Conservation (phyloP, 78 protist genomes). For the Protostelium mycophagum region DNA sequence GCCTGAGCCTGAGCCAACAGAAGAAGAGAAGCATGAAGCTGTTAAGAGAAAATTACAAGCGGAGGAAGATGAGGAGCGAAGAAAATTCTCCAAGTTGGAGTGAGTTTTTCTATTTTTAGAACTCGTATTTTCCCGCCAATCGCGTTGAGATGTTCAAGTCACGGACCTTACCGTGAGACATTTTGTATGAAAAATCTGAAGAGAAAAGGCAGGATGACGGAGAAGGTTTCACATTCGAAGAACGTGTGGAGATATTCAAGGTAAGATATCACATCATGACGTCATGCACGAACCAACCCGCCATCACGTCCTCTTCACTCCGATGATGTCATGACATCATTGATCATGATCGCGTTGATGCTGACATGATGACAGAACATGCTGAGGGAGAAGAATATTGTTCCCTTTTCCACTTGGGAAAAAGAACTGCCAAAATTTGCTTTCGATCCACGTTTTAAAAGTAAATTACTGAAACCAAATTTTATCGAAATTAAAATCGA, state of each 20-base stretch:
- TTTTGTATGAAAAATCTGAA: too few species aligned
- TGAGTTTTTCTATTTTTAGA: not conserved
- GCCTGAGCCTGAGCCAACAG: not conserved
- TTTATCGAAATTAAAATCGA: too few species aligned
- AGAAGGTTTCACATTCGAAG: not conserved
- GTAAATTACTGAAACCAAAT: too few species aligned
- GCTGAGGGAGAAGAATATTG: not conserved
- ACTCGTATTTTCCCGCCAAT: not conserved
- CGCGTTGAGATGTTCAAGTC: not conserved
- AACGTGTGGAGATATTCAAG: not conserved
- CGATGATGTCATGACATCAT: too few species aligned
- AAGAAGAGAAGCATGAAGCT: not conserved
- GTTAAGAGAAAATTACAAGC: not conserved
- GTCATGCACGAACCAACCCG: not conserved
- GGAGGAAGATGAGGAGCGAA: not conserved
- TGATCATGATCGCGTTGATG: too few species aligned
- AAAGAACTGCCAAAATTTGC: not conserved
- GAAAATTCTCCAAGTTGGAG: not conserved
- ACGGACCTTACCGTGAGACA: too few species aligned
- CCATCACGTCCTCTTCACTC: not conserved
- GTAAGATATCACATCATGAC: too few species aligned
- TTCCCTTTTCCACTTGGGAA: not conserved
- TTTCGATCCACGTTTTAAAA: not conserved
- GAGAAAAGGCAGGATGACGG: not conserved
- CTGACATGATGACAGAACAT: too few species aligned